Evolutionary conservation across 2,329 filamentous ascomycete species (phyloP).

Genomic region (Diaporthe ilicicola): DNA sequence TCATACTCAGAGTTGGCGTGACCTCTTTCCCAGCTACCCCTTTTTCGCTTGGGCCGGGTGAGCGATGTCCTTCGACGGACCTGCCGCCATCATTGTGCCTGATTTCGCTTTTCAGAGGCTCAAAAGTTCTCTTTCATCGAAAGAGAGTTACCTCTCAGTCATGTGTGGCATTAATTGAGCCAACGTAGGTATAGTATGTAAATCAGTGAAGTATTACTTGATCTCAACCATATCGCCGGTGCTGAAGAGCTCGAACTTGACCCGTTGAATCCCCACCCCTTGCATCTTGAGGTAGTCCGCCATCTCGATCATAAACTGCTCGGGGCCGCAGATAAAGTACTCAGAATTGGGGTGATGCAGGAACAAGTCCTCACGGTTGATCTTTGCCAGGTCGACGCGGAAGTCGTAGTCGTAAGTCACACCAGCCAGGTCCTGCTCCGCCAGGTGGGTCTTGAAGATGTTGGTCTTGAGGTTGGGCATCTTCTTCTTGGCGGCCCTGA

Average conservation of each 20-base stretch:
- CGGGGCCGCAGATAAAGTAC: constrained; percentile 64
- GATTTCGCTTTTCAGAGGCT: too few relatives aligned
- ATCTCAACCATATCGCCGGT: constrained; percentile 50
- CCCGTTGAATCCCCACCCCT: constrained; percentile 48
- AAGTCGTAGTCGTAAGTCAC: constrained; percentile 55
- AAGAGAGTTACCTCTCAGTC: too few relatives aligned
- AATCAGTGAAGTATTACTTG: not conserved
- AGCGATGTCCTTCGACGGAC: not conserved
- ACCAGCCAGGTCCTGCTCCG: constrained; percentile 53
- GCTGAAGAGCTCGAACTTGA: constrained; percentile 58
- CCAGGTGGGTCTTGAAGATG: constrained; percentile 60
- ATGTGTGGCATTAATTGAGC: not conserved
- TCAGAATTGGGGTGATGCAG: constrained; percentile 55
- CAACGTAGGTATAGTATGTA: not conserved
- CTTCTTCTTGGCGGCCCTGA: constrained; percentile 52
- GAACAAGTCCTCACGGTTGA: constrained; percentile 54
- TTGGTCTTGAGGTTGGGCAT: constrained; percentile 49
- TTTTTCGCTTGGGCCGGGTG: not conserved
- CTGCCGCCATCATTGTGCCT: not conserved
- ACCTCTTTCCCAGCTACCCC: not conserved
- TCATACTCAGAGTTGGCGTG: not conserved
- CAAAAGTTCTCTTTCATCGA: too few relatives aligned
- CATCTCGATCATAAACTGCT: constrained; percentile 63
- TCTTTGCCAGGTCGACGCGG: constrained; percentile 55
- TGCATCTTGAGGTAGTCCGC: constrained; percentile 51